Conservation (phyloP, 2,329 filamentous ascomycete species). For the Alternaria panax region DNA sequence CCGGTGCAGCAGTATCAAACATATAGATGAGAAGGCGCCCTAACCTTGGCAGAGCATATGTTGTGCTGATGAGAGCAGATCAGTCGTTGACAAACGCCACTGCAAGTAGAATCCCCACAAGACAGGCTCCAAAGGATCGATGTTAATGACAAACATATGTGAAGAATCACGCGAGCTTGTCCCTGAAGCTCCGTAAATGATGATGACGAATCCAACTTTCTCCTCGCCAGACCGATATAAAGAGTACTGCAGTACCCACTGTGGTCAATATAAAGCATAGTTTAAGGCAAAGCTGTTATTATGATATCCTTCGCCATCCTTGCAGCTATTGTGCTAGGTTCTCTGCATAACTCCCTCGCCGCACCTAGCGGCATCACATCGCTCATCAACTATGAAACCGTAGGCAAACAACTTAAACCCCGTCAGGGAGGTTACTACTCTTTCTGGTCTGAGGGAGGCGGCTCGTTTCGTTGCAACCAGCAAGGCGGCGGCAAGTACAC, state of each 20-base stretch:
- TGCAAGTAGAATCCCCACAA: background rate
- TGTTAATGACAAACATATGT: slow-evolving; percentile 3
- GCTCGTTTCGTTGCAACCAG: slow-evolving; percentile 31
- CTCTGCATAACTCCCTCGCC: background rate
- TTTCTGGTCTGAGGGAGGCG: slow-evolving; percentile 63
- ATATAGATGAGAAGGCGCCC: slow-evolving; percentile 4
- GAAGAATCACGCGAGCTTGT: background rate
- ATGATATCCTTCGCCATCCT: slow-evolving; percentile 12
- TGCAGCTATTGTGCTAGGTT: background rate
- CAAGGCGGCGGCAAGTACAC: slow-evolving; percentile 30
- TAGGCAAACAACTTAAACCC: slow-evolving; percentile 16
- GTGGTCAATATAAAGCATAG: background rate
- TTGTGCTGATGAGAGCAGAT: background rate
- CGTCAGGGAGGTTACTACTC: slow-evolving; percentile 58
- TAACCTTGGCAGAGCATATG: slow-evolving; percentile 4
- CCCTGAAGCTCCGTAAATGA: background rate
- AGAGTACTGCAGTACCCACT: background rate
- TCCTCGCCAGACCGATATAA: background rate
- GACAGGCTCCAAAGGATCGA: background rate
- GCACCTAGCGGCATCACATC: slow-evolving; percentile 5
- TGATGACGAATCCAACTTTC: background rate
- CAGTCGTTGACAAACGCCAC: background rate
- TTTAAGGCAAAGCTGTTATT: background rate
- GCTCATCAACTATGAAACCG: slow-evolving; percentile 13
- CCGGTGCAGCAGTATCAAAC: background rate